Base-by-base conservation (phyloP, 768 basidiomycete genomes). In the Mycena galericulata region DNA sequence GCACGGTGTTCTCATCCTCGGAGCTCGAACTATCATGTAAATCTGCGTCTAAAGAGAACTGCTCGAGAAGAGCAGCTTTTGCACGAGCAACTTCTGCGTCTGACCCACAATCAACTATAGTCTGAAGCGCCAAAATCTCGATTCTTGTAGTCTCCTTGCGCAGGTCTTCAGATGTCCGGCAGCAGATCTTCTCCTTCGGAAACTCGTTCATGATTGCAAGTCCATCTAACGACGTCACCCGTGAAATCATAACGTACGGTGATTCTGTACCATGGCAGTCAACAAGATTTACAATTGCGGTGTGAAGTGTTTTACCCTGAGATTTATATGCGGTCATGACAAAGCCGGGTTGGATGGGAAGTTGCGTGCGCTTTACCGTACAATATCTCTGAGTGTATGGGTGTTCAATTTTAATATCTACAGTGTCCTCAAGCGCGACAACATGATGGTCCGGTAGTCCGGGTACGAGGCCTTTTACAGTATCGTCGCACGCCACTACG, bases 401-500 rank as follows among this genome's bases (percentile, higher is more conserved):
- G n/a, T n/a, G n/a, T n/a, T n/a, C n/a, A n/a, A n/a, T n/a, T n/a
- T n/a, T n/a, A n/a, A n/a, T n/a, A n/a, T n/a, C n/a, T n/a, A n/a
- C n/a, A n/a, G n/a, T n/a, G n/a, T n/a, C n/a, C n/a, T n/a, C n/a
- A n/a, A n/a, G n/a, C n/a, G n/a, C n/a, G n/a, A n/a, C n/a, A n/a
- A n/a, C n/a, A n/a, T 75, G 54, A 20, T 69, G 59, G 15, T 51
- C 36, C 4, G 53, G 55, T 1, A 78, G 51, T 41, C 49, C 50
- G 0, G 75, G 70, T 3, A 78, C 40, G 0, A 70, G 1, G 0
- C 60, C 63, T 2, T 26, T 59, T 1, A 24, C 34, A 5, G 45
- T 62, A 32, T 70, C 62, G 8, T 41, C 55, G 11, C 70, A 46
- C 2, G 62, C 24, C 2, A 79, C 69, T 4, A 78, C 60, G 22